These are phyloP conservation scores for Dalbergia cultrata DNA, from an alignment of 306 rosid genomes.

Conservation along the genomic window DNA sequence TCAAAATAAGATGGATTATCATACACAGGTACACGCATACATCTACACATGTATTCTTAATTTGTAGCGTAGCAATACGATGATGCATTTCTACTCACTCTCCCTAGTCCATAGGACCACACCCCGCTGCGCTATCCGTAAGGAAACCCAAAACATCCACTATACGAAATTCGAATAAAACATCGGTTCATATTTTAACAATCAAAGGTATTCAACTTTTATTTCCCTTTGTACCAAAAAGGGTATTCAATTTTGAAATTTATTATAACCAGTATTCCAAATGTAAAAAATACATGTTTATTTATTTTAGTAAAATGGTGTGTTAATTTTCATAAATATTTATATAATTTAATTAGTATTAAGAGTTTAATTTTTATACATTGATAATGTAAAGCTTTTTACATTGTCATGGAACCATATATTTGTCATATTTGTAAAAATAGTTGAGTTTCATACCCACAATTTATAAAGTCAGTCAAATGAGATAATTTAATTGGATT, in stretches of 20 bases:
- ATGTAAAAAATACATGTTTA: neutral
- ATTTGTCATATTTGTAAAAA: too few species aligned
- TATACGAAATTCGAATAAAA: neutral
- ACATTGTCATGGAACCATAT: too few species aligned
- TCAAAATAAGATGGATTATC: slow-evolving; percentile 41
- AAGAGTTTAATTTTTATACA: too few species aligned
- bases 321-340: neutral
- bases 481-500: too few species aligned
- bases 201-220: neutral
- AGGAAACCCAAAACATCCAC: neutral
- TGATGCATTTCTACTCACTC: too few species aligned
- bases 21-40: slow-evolving; percentile 35
- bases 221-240: neutral
- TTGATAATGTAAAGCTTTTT: too few species aligned
- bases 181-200: neutral
- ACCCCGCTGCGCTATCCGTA: slow-evolving; percentile 12
- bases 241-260: neutral
- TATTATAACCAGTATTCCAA: neutral
- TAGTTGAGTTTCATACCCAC: too few species aligned
- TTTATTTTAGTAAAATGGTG: neutral
- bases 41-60: neutral
- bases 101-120: neutral
- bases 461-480: too few species aligned
- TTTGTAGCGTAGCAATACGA: neutral
- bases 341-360: neutral